Conservation (phyloP, 768 basidiomycete genomes). For the Mycena albidolilacea region DNA sequence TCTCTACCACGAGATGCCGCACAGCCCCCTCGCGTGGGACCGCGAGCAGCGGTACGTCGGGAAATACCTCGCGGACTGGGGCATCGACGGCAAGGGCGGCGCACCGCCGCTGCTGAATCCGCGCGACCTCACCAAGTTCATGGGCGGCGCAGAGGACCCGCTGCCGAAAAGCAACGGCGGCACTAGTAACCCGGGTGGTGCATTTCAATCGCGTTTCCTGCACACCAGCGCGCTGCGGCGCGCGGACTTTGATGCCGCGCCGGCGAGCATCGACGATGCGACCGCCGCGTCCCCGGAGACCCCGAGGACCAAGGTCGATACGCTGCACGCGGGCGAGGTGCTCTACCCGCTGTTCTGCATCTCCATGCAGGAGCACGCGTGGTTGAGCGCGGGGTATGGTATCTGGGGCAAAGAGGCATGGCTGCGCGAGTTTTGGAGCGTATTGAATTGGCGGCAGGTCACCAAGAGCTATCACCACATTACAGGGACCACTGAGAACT, state of each 20-base stretch:
- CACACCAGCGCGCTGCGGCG: constrained; percentile 30
- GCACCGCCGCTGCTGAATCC: constrained; percentile 9
- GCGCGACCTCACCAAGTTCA: neutral
- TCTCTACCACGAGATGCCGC: constrained; percentile 27
- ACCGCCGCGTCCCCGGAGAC: neutral
- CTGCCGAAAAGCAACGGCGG: neutral
- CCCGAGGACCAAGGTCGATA: constrained; percentile 37
- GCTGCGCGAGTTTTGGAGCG: constrained; percentile 86
- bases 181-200: too few species aligned
- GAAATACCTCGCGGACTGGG: constrained; percentile 36
- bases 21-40: constrained; percentile 29
- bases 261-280: neutral
- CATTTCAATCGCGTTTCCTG: constrained; percentile 28
- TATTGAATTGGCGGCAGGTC: constrained; percentile 83
- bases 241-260: neutral
- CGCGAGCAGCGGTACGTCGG: constrained; percentile 20
- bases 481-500: neutral
- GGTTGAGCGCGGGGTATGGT: constrained; percentile 88
- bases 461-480: constrained; percentile 52
- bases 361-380: constrained; percentile 88
- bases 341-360: constrained; percentile 85
- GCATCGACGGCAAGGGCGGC: constrained; percentile 18
- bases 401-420: constrained; percentile 94
- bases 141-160: neutral
- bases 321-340: constrained; percentile 62